Conservation (phyloP, 345 rosid species). For the Populus nigra region DNA sequence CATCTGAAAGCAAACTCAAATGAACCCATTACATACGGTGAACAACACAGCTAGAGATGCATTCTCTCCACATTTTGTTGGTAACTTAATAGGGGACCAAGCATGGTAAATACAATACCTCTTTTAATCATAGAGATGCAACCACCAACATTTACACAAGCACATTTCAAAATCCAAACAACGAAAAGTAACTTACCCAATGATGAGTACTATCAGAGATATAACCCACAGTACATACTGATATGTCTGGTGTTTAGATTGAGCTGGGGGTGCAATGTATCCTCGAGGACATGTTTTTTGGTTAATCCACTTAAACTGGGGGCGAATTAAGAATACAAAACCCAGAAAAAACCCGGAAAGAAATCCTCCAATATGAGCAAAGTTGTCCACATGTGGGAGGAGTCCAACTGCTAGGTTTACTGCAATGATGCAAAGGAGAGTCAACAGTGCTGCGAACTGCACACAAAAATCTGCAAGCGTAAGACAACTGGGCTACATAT, state of each 20-base stretch:
- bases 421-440: slow-evolving; percentile 63
- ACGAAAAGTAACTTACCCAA: slow-evolving; percentile 49
- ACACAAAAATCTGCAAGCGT: slow-evolving; percentile 7
- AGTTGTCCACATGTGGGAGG: slow-evolving; percentile 96
- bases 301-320: slow-evolving; percentile 80
- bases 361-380: slow-evolving; percentile 97
- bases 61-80: neutral
- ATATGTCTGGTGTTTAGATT: slow-evolving; percentile 63
- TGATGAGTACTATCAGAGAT: slow-evolving; percentile 61
- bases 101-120: neutral
- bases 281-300: slow-evolving; percentile 48
- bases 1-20: neutral
- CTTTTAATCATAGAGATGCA: neutral
- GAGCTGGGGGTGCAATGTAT: slow-evolving; percentile 26
- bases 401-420: slow-evolving; percentile 87
- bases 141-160: neutral
- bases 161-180: neutral
- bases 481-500: neutral
- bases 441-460: slow-evolving; percentile 64
- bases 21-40: neutral
- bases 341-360: slow-evolving; percentile 84
- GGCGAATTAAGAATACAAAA: slow-evolving; percentile 81
- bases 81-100: neutral
- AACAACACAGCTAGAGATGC: neutral
- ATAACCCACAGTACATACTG: slow-evolving; percentile 66